Evolutionary conservation across 352 stramenopile genomes (phyloP).

Genomic region (Phytophthora boehmeriae): DNA sequence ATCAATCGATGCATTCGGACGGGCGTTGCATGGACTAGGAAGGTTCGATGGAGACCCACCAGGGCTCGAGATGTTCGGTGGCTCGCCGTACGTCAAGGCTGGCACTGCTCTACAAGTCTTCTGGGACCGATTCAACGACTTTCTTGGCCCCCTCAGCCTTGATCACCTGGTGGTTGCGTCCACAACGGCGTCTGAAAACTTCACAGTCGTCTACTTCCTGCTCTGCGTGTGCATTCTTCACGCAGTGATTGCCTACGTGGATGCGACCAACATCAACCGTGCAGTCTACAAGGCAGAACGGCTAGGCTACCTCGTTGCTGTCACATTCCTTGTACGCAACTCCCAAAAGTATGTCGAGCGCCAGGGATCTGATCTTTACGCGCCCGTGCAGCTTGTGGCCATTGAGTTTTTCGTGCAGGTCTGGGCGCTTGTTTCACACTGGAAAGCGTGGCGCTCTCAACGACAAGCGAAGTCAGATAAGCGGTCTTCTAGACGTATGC

Average conservation of each 20-base stretch:
- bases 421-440: conserved; percentile 5
- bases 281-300: conserved; percentile 18
- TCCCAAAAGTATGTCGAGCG: conserved; percentile 20
- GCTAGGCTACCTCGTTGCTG: conserved; percentile 24
- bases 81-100: conserved; percentile 18
- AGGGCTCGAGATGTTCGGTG: conserved; percentile 12
- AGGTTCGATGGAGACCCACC: conserved; percentile 3
- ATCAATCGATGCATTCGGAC: conserved; percentile 16
- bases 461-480: conserved; percentile 1
- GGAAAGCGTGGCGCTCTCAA: neutral
- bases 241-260: conserved; percentile 23
- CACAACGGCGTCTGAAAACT: conserved; percentile 10
- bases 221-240: conserved; percentile 24
- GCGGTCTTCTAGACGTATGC: neutral
- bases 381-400: conserved; percentile 17
- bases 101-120: conserved; percentile 30
- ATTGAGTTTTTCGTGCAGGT: conserved; percentile 20
- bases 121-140: conserved; percentile 35
- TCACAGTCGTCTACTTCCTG: conserved; percentile 28
- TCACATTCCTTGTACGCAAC: conserved; percentile 17
- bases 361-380: conserved; percentile 14
- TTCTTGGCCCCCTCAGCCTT: conserved; percentile 22
- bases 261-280: conserved; percentile 21
- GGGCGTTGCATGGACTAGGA: conserved; percentile 13
- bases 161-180: conserved; percentile 20